These are phyloP conservation scores for Alternaria longipes DNA, from an alignment of 2,329 filamentous ascomycete species.

Conservation along the genomic window DNA sequence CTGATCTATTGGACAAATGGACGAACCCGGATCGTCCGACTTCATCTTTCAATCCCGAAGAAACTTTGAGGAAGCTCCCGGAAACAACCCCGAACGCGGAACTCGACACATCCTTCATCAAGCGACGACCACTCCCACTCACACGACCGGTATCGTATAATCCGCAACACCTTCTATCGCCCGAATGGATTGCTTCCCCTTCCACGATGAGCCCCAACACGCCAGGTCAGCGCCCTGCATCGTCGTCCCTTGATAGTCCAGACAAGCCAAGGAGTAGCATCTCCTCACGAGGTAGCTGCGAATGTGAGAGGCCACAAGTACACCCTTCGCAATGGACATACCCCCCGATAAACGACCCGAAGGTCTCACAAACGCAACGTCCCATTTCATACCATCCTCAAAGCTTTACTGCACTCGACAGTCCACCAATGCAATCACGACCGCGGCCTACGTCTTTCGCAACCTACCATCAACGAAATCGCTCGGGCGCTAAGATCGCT, in stretches of 20 bases:
- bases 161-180: slow-evolving; percentile 29
- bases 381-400: slow-evolving; percentile 28
- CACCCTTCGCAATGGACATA: slow-evolving; percentile 29
- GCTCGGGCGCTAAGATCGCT: slow-evolving; percentile 40
- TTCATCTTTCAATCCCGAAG: slow-evolving; percentile 26
- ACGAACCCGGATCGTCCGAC: slow-evolving; percentile 30
- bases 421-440: slow-evolving; percentile 26
- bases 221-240: slow-evolving; percentile 24
- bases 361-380: slow-evolving; percentile 13
- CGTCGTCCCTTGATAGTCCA: slow-evolving; percentile 24
- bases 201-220: slow-evolving; percentile 28
- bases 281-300: slow-evolving; percentile 27
- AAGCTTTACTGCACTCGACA: slow-evolving; percentile 27
- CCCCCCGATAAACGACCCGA: slow-evolving; percentile 17
- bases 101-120: slow-evolving; percentile 27
- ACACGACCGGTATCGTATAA: slow-evolving; percentile 33
- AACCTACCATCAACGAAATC: slow-evolving; percentile 34
- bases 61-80: slow-evolving; percentile 20
- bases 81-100: slow-evolving; percentile 21
- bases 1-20: slow-evolving; percentile 27
- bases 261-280: slow-evolving; percentile 23
- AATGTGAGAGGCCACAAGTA: slow-evolving; percentile 24
- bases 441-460: slow-evolving; percentile 39
- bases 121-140: slow-evolving; percentile 25
- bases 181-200: slow-evolving; percentile 36